Base-by-base conservation (phyloP, 2,329 filamentous ascomycete genomes). In the Penicillium sp. region DNA sequence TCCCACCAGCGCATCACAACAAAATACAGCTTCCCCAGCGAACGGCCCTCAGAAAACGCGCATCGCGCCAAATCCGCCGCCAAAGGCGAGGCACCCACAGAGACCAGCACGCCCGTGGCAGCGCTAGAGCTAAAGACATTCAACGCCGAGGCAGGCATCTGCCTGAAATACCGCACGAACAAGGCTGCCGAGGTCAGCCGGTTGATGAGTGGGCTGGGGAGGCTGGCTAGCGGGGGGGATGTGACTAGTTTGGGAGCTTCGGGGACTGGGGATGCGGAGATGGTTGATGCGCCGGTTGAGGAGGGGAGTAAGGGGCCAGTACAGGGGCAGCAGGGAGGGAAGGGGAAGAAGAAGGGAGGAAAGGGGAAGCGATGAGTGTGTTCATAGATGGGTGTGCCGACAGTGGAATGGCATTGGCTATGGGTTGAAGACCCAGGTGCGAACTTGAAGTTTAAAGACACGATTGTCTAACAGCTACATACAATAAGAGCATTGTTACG, bases 101-200 rank as follows among this genome's bases (percentile, higher is more conserved):
- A 16, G 6, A 23, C 35, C 35, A 22, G 24, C 24, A 26, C 77
- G 45, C 72, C 80, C 2, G 75, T 83, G 4, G 89, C 85, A 55
- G 80, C 77, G 45, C 83, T 98, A 42, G 85, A 83, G 3, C 74
- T 98, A 51, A 97, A 95, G 74, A 93, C 93, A 4, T 97, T 84
- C 73, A 88, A 96, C 67, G 86, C 93, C 0, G 74, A 74, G 34
- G 86, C 84, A 44, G 93, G 93, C 62, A 84, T 85, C 47, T 85
- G 85, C 51, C 78, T 98, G 53, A 95, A 96, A 72, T 97, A 96
- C 76, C 79, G 81, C 65, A 98, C 93, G 28, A 85, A 85, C 65
- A 95, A 95, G 71, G 88, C 86, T 16, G 87, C 88, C 16, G 91
- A 97, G 71, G 89, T 98, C 8, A 85, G 86, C 20, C 77, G 93